Percentiles rank a stretch among this genome's conserved stretches.
These are phyloP conservation scores for Suillus americanus DNA, from an alignment of 768 basidiomycete species.

Conservation along the genomic window DNA sequence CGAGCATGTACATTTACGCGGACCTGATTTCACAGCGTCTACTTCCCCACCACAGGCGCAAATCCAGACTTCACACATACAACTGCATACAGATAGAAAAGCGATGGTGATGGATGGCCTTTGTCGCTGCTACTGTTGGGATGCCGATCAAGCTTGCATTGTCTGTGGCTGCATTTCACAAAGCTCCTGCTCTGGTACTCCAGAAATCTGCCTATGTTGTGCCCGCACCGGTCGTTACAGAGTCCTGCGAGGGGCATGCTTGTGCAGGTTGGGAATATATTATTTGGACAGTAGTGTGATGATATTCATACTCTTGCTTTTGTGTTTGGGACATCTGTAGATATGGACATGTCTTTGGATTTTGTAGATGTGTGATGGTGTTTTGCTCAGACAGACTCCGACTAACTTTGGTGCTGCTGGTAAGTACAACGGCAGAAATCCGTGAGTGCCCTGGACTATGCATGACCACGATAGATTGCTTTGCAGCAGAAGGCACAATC, in stretches of 20 bases:
- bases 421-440: no score
- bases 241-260: conserved; percentile 57
- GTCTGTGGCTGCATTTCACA: conserved; percentile 69
- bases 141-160: conserved; percentile 75
- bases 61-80: conserved; percentile 11
- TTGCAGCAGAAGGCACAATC: no score
- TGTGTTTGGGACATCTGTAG: background rate
- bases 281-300: conserved; percentile 71
- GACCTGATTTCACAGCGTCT: conserved; percentile 16
- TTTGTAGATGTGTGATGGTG: background rate
- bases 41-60: conserved; percentile 10
- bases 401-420: no score
- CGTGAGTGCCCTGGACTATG: no score
- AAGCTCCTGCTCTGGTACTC: conserved; percentile 33
- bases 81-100: conserved; percentile 19
- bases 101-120: conserved; percentile 49
- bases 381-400: no score
- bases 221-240: conserved; percentile 16
- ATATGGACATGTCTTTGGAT: background rate
- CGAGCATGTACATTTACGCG: conserved; percentile 28
- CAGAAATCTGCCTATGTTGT: conserved; percentile 21
- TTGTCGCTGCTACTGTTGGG: conserved; percentile 44
- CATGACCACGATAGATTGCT: no score
- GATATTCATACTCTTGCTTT: background rate
- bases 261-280: conserved; percentile 75